Base-by-base conservation (phyloP, 257 asterid species). In the Jacaranda copaia region DNA sequence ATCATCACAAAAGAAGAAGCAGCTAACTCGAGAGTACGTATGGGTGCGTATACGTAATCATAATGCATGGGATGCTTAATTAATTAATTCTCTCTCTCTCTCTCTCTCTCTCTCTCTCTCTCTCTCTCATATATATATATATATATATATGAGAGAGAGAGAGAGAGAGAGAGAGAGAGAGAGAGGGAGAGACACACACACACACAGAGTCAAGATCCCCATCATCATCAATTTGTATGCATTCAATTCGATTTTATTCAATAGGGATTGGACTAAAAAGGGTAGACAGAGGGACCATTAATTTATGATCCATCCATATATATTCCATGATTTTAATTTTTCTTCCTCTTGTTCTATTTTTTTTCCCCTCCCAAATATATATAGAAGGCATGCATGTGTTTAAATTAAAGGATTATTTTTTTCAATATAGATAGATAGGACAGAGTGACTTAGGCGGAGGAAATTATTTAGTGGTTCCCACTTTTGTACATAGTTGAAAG, bases 51-150 rank as follows among this genome's bases (percentile, higher is more conserved):
- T 69, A 80, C 87, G 87, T 84, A 85, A 87, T 82, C 77, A 84
- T 79, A 65, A 51, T 87, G 91, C 91, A 87, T 87, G 91, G 89
- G 86, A 82, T 80, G 85, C 87, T 79, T 76, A 25, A 25, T 45
- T 39, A 15, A 75, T 76, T 78, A 38, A 18, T 43, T 64, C 53
- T 25, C 32, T 25, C 32, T 25, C 32, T 25, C 32, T 25, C 32
- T 25, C 32, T 25, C 32, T 25, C 32, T 25, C 32, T 25, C 32
- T 25, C 32, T 25, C 32, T 25, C 32, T 25, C 32, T 25, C 32
- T 25, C 32, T 25, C 32, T 25, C 32, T 25, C 32, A 25, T 25
- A 25, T 25, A n/a, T n/a, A n/a, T n/a, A n/a, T n/a, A n/a, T n/a
- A n/a, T n/a, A n/a, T n/a, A n/a, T n/a, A n/a, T n/a, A n/a, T n/a